Evolutionary conservation across 345 rosid species (phyloP).

Genomic region (Eucalyptus camaldulensis): DNA sequence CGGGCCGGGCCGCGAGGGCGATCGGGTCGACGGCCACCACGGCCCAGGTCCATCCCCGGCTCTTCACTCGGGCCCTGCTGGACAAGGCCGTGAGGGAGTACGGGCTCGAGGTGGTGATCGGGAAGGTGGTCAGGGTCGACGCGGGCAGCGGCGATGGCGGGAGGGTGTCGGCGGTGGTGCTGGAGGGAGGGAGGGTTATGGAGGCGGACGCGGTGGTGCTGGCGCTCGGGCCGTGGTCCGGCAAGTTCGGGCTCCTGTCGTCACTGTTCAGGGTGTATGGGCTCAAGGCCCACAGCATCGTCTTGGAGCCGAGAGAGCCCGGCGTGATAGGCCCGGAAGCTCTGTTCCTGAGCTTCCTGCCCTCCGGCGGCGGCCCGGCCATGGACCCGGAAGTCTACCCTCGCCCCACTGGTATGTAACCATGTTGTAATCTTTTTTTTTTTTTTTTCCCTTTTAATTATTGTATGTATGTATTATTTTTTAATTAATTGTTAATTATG

Average conservation of each 20-base stretch:
- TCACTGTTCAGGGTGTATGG: constrained; percentile 65
- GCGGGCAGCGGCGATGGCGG: constrained; percentile 15
- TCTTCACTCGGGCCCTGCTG: constrained; percentile 49
- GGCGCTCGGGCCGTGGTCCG: constrained; percentile 84
- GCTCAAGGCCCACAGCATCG: constrained; percentile 64
- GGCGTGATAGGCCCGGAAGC: constrained; percentile 64
- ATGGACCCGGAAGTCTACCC: constrained; percentile 81
- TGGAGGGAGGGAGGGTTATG: constrained; percentile 48
- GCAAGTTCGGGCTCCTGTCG: constrained; percentile 48
- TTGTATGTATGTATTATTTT: background rate
- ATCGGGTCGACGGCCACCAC: constrained; percentile 74
- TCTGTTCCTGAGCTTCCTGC: constrained; percentile 38
- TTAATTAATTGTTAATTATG: background rate
- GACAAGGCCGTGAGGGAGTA: constrained; percentile 42
- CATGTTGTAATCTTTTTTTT: background rate
- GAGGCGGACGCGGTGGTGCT: constrained; percentile 62
- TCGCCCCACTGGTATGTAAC: constrained; percentile 50
- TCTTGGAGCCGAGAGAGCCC: constrained; percentile 60
- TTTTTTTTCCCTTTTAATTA: background rate
- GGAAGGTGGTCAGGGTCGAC: constrained; percentile 41
- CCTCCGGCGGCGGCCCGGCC: constrained; percentile 35
- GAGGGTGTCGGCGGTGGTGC: constrained; percentile 41
- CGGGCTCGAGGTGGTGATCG: constrained; percentile 63
- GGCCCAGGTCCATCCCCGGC: constrained; percentile 78
- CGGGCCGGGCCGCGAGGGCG: constrained; percentile 47